These are phyloP conservation scores for Limtongia smithiae DNA, from an alignment of 805 yeast genomes.

Conservation along the genomic window DNA sequence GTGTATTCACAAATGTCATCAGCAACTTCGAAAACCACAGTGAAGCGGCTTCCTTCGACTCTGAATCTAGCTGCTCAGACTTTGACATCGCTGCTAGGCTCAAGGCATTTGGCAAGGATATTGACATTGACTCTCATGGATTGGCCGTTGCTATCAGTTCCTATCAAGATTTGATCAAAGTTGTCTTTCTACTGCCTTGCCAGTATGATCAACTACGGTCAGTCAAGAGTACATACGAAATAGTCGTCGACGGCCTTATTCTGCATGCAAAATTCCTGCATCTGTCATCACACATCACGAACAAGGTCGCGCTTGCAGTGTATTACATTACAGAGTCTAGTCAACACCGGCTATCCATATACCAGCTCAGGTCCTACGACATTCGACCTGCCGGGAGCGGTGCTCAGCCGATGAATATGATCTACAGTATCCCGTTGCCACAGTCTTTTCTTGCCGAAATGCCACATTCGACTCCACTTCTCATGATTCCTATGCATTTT, in stretches of 20 bases:
- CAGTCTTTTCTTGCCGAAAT: too few species aligned
- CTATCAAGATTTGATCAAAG: constrained; percentile 15
- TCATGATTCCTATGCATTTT: too few species aligned
- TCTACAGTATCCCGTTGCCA: too few species aligned
- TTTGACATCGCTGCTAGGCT: constrained; percentile 11
- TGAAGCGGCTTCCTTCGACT: background rate
- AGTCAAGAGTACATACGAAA: constrained; percentile 8
- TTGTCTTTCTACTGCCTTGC: constrained; percentile 1
- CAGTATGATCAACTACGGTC: background rate
- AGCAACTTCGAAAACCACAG: background rate
- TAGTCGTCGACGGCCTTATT: constrained; percentile 21
- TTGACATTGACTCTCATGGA: constrained; percentile 7
- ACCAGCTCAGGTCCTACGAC: background rate
- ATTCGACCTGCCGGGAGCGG: too few species aligned
- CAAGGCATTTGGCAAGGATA: constrained; percentile 13
- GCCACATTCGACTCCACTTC: too few species aligned
- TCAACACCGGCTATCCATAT: constrained; percentile 4
- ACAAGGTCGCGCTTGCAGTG: constrained; percentile 5
- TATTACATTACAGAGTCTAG: constrained; percentile 1
- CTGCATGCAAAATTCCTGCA: constrained; percentile 16
- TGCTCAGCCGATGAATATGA: too few species aligned
- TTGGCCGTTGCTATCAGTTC: constrained; percentile 9
- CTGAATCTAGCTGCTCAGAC: background rate
- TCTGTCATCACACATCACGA: background rate
- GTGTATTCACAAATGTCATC: background rate